Base-by-base conservation (phyloP, 2,329 filamentous ascomycete genomes). In the Atkinsonella hypoxylon region DNA sequence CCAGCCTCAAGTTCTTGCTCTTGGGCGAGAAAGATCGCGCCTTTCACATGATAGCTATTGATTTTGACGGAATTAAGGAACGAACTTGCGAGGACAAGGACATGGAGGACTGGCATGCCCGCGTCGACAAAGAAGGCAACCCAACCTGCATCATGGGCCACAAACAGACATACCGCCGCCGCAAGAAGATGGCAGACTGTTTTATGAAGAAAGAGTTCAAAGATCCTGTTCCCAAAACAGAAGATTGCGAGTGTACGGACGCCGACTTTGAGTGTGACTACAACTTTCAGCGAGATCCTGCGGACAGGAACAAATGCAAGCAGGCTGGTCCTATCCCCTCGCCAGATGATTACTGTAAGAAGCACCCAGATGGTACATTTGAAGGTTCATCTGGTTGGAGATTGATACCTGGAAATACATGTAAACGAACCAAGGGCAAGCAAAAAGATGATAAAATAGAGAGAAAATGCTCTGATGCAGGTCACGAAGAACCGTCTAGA, bases 191-290 rank as follows among this genome's bases (percentile, higher is more conserved):
- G 58, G 85, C 87, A 17, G 81, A 95, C 54, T 98, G 94, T 68
- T 95, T 96, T 64, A 77, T 97, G 58, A 86, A 87, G 59, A 76
- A 87, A 53, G 81, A 91, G 49, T 96, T 95, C 70, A 82, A 89
- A 61, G 86, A 93, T 55, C 82, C 87, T 0, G 68, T 79, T 34
- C 80, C 85, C 1, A 72, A 83, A 54, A 84, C 79, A 30, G 80
- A 88, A 59, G 68, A 81, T 45, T 98, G 93, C 72, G 81, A 87
- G 40, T 98, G 93, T 67, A 82, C 83, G 0, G 80, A 85, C 51
- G 73, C 75, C 34, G 94, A 98, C 65, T 98, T 95, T 64, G 93
- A 98, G 69, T 98, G 93, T 65, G 91, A 97, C 63, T 95, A 87
- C 74, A 94, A 95, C 66, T 97, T 95, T 64, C 72, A 82, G 53